These are phyloP conservation scores for Pleoardoris graminearum DNA, from an alignment of 2,329 filamentous ascomycete species.

Conservation along the genomic window DNA sequence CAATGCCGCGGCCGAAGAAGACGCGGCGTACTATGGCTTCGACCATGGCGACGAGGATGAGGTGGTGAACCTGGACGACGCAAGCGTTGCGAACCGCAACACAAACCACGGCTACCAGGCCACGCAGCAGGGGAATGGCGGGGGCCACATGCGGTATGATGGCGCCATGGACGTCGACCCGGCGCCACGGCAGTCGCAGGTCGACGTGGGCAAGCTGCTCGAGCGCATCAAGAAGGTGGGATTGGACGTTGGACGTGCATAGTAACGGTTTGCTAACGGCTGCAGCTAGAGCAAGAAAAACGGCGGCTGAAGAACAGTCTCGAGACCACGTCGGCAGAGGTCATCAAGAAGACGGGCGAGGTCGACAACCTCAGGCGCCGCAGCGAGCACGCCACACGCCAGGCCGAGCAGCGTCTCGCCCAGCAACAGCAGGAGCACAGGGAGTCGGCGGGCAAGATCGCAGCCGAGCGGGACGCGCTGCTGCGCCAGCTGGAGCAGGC, in stretches of 20 bases:
- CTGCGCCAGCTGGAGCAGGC: slow-evolving; percentile 66
- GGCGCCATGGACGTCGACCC: slow-evolving; percentile 26
- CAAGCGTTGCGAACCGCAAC: slow-evolving; percentile 8
- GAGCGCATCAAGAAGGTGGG: slow-evolving; percentile 48
- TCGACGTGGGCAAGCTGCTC: slow-evolving; percentile 41
- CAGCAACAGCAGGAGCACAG: slow-evolving; percentile 65
- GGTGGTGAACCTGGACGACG: slow-evolving; percentile 51
- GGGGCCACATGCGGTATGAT: slow-evolving; percentile 6
- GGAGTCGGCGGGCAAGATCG: slow-evolving; percentile 66
- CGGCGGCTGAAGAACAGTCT: slow-evolving; percentile 42
- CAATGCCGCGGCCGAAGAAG: slow-evolving; percentile 12
- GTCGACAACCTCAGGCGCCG: slow-evolving; percentile 75
- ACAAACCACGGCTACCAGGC: slow-evolving; percentile 2
- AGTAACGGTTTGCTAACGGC: slow-evolving; percentile 22
- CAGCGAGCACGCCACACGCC: slow-evolving; percentile 62
- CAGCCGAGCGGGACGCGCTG: slow-evolving; percentile 66
- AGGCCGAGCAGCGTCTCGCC: slow-evolving; percentile 65
- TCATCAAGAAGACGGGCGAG: slow-evolving; percentile 70
- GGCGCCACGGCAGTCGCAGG: slow-evolving; percentile 30
- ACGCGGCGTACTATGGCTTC: slow-evolving; percentile 48
- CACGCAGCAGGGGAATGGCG: slow-evolving; percentile 1
- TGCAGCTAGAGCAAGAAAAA: slow-evolving; percentile 49
- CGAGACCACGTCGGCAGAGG: slow-evolving; percentile 51
- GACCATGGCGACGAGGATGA: slow-evolving; percentile 45
- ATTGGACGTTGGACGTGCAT: not conserved